These are phyloP conservation scores for Gastrolobium villosum DNA, from an alignment of 306 rosid genomes.

Conservation along the genomic window DNA sequence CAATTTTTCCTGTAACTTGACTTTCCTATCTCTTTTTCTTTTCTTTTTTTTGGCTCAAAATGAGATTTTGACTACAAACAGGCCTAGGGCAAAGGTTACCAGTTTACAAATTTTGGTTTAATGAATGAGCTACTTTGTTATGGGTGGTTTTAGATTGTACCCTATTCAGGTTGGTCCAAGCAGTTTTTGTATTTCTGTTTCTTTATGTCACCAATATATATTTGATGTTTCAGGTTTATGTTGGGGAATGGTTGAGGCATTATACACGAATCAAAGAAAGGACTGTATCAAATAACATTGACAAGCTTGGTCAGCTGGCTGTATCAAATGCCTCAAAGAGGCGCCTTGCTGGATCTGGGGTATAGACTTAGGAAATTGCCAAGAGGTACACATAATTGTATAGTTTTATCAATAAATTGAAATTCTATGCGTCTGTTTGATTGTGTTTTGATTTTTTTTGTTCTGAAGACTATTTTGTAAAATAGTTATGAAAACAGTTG, in stretches of 20 bases:
- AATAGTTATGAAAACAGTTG: too few species aligned
- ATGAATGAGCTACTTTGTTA: slow-evolving; percentile 1
- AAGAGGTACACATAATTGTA: neutral
- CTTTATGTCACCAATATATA: neutral
- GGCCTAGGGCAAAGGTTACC: neutral
- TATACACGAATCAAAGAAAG: slow-evolving; percentile 68
- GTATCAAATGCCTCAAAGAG: slow-evolving; percentile 86
- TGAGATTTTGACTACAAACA: slow-evolving; percentile 8
- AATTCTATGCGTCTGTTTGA: too few species aligned
- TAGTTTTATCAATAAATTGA: slow-evolving; percentile 15
- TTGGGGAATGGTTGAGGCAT: slow-evolving; percentile 85
- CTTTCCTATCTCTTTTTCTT: neutral
- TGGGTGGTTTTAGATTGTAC: neutral
- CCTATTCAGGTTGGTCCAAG: neutral
- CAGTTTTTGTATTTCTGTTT: neutral
- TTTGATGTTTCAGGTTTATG: slow-evolving; percentile 69
- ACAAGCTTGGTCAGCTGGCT: slow-evolving; percentile 76
- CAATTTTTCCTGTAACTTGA: slow-evolving; percentile 1
- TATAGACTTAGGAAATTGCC: slow-evolving; percentile 49
- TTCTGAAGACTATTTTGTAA: too few species aligned
- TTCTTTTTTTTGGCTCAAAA: neutral
- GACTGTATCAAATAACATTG: slow-evolving; percentile 54
- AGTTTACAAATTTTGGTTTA: neutral
- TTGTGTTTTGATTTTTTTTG: too few species aligned
- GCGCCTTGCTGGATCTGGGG: slow-evolving; percentile 75